Conservation (phyloP, 106 monocot species). For the Vanilla planifolia region DNA sequence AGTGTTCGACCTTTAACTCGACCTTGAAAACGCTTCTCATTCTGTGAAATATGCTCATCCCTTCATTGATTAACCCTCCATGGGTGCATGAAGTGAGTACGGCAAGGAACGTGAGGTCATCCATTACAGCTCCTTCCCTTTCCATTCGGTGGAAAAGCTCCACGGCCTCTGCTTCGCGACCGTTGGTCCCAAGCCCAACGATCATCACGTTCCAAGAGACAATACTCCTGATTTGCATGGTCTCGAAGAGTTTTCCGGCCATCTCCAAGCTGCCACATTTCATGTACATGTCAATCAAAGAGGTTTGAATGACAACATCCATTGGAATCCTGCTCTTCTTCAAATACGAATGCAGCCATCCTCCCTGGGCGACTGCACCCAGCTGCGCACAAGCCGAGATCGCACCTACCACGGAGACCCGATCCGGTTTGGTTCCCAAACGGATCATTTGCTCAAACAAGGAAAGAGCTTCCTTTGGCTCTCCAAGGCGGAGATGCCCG, state of each 20-base stretch:
- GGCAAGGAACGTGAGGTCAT: constrained; percentile 40
- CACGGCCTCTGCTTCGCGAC: constrained; percentile 30
- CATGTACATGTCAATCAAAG: constrained; percentile 68
- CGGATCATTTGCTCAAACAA: constrained; percentile 34
- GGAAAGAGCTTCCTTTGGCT: constrained; percentile 30
- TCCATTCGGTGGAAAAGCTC: constrained; percentile 41
- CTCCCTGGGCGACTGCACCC: constrained; percentile 50
- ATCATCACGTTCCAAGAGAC: constrained; percentile 70
- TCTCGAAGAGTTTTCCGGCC: constrained; percentile 32
- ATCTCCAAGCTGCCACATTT: constrained; percentile 43
- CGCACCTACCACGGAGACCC: constrained; percentile 23
- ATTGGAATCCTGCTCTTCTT: constrained; percentile 20
- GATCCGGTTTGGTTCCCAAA: constrained; percentile 22
- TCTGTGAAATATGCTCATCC: constrained; percentile 23
- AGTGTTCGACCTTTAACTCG: constrained; percentile 39
- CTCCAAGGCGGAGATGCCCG: constrained; percentile 26
- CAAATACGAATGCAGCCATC: constrained; percentile 49
- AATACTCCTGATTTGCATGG: constrained; percentile 13
- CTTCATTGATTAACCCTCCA: constrained; percentile 29
- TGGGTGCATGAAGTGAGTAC: constrained; percentile 36
- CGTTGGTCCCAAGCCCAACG: constrained; percentile 43
- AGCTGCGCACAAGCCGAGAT: constrained; percentile 38
- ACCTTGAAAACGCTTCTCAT: constrained; percentile 24
- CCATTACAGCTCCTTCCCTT: constrained; percentile 19
- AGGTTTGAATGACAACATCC: constrained; percentile 33